A percentile compares a stretch with the other conserved stretches of the same genome.
Evolutionary conservation across 257 asterid species (phyloP).

Genomic region (Perilla frutescens): DNA sequence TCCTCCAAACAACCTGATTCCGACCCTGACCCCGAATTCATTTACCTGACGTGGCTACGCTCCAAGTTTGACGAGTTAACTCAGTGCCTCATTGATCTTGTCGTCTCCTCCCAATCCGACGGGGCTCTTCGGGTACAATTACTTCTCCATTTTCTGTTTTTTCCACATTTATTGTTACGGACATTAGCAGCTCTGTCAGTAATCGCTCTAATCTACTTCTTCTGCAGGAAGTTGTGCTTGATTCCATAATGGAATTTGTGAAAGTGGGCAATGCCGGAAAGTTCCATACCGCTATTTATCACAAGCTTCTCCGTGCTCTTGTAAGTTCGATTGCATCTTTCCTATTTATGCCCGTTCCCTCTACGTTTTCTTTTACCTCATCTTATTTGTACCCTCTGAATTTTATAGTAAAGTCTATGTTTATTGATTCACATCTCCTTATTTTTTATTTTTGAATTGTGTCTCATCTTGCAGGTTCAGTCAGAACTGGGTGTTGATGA

Average conservation of each 20-base stretch:
- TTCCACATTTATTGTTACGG: neutral
- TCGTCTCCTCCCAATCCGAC: constrained; percentile 52
- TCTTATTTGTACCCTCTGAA: too few species aligned
- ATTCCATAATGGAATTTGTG: constrained; percentile 84
- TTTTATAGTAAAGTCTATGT: neutral
- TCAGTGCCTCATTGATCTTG: constrained; percentile 49
- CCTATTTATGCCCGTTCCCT: neutral
- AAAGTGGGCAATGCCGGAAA: constrained; percentile 82
- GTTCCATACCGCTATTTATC: constrained; percentile 77
- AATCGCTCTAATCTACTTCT: neutral
- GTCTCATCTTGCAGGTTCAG: constrained; percentile 56
- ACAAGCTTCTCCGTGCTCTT: constrained; percentile 65
- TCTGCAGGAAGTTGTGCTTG: constrained; percentile 78
- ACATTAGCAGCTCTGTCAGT: neutral
- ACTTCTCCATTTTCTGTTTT: neutral
- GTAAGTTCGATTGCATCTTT: constrained; percentile 48
- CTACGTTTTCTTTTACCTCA: neutral
- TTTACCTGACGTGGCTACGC: constrained; percentile 73
- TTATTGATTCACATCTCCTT: neutral
- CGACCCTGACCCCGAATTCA: constrained; percentile 53
- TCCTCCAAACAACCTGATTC: constrained; percentile 28
- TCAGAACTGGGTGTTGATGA: constrained; percentile 57
- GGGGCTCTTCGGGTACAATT: constrained; percentile 59
- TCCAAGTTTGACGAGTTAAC: constrained; percentile 73
- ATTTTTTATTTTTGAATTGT: constrained; percentile 1